Base-by-base conservation (phyloP, 73 alveolate genomes). In the Tetrahymena thermophila region DNA sequence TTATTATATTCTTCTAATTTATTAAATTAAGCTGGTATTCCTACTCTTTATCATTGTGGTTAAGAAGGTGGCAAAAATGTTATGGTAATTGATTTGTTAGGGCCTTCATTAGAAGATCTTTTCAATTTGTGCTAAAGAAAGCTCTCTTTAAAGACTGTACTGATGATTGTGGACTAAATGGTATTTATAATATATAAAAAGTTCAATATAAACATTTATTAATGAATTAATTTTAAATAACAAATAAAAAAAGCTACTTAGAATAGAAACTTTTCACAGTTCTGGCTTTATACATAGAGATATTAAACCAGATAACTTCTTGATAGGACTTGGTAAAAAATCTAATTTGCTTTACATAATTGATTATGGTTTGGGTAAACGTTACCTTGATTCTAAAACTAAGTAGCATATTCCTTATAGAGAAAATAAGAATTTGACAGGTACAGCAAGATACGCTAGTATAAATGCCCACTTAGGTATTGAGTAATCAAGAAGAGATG, bases 41-140 rank as follows among this genome's bases (percentile, higher is more conserved):
- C 99, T 21, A 96, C 97, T 94, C 98, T 98, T 31, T 94, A 97
- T 94, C 98, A 98, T 97, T 97, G 35, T 42, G 99, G 99, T 17
- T 95, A 85, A 37, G 99, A 98, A 97, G 98, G 98, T 44, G 98
- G 97, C 23, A 97, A 93, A 34, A 97, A 97, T 93, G 96, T 94
- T 5, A 55, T 97, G 85, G 97, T 96, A 9, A 94, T 97, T 43
- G 98, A 97, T n/a, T 56, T 96, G 93, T 44, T 97, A 84, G 99
- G 98, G 4, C 97, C 98, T 35, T 96, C 96, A 31, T 85, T 97
- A 35, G 98, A 97, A 94, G 98, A 96, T 85, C 89, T 97, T 35
- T 97, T 96, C 44, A 94, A 97, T 94, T 85, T 58, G 1, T 96
- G 98, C 94, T 56, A 97, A 35, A 85, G 97, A 34, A 96, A 95